Evolutionary conservation across 805 yeast genomes (phyloP).

Genomic region (Starmerella vitae): DNA sequence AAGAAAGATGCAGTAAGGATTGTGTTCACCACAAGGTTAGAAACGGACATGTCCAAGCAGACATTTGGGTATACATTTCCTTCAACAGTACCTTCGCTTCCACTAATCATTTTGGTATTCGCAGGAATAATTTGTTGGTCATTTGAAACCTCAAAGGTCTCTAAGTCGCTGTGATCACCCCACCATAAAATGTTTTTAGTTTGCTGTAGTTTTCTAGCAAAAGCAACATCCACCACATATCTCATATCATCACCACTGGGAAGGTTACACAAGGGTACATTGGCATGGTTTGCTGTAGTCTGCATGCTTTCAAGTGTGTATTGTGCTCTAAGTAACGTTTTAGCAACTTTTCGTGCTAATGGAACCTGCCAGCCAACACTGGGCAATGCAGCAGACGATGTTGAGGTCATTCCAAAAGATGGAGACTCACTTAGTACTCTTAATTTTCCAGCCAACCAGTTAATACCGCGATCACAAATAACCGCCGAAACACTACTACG

Average conservation of each 20-base stretch:
- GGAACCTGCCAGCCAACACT: constrained; percentile 27
- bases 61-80: constrained; percentile 66
- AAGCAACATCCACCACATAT: constrained; percentile 69
- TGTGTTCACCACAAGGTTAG: constrained; percentile 74
- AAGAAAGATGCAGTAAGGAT: constrained; percentile 65
- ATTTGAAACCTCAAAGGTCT: no score
- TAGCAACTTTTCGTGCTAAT: constrained; percentile 49
- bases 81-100: constrained; percentile 27
- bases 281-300: constrained; percentile 53
- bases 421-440: constrained; percentile 15
- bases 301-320: constrained; percentile 57
- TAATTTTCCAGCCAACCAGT: constrained; percentile 28
- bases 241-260: constrained; percentile 56
- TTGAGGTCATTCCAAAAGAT: not conserved
- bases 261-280: constrained; percentile 77
- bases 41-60: constrained; percentile 61
- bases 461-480: constrained; percentile 48
- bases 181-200: constrained; percentile 80
- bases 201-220: constrained; percentile 59
- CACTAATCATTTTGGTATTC: not conserved
- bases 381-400: constrained; percentile 6
- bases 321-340: constrained; percentile 60
- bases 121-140: not conserved
- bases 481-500: constrained; percentile 52
- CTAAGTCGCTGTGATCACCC: constrained; percentile 37